Conservation (phyloP, 495 filamentous ascomycete species). For the Cercophora samala region DNA sequence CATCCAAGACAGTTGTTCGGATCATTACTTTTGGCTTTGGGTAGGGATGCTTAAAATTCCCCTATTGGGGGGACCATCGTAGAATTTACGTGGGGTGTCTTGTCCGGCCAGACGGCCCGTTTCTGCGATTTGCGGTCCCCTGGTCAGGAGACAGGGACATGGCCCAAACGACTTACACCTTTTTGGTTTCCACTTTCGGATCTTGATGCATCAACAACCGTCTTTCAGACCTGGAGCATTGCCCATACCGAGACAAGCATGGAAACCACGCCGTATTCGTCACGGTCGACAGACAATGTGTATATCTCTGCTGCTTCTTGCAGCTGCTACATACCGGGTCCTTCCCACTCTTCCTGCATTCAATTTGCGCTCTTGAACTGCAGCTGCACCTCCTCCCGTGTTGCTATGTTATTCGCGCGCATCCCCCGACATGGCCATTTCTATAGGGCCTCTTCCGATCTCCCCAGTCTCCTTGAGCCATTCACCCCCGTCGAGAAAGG, state of each 20-base stretch:
- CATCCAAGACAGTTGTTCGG: slow-evolving; percentile 18
- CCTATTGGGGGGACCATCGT: slow-evolving; percentile 31
- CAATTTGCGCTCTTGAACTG: not conserved
- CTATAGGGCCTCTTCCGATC: slow-evolving; percentile 16
- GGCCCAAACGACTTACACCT: slow-evolving; percentile 12
- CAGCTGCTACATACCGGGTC: slow-evolving; percentile 1
- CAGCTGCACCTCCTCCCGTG: not conserved
- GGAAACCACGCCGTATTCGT: slow-evolving; percentile 7
- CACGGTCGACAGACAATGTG: not conserved
- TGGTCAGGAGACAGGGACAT: slow-evolving; percentile 9
- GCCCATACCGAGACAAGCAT: slow-evolving; percentile 11
- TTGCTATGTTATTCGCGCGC: slow-evolving; percentile 15
- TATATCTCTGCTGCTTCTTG: slow-evolving; percentile 17
- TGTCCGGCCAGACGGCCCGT: slow-evolving; percentile 29
- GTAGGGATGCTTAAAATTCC: slow-evolving; percentile 19
- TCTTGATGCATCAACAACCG: slow-evolving; percentile 3
- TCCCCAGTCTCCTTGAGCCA: slow-evolving; percentile 11
- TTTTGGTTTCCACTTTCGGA: slow-evolving; percentile 14
- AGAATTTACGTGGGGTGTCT: slow-evolving; percentile 23
- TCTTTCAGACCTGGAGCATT: slow-evolving; percentile 2
- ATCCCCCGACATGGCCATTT: slow-evolving; percentile 23
- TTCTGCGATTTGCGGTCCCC: slow-evolving; percentile 20
- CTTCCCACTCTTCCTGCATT: not conserved
- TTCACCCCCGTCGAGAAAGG: slow-evolving; percentile 9
- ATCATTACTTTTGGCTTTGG: not conserved